Evolutionary conservation across 768 basidiomycete species (phyloP), one percentile per base, ranked within the genome.

Genomic region (Lepiota subincarnata): DNA sequence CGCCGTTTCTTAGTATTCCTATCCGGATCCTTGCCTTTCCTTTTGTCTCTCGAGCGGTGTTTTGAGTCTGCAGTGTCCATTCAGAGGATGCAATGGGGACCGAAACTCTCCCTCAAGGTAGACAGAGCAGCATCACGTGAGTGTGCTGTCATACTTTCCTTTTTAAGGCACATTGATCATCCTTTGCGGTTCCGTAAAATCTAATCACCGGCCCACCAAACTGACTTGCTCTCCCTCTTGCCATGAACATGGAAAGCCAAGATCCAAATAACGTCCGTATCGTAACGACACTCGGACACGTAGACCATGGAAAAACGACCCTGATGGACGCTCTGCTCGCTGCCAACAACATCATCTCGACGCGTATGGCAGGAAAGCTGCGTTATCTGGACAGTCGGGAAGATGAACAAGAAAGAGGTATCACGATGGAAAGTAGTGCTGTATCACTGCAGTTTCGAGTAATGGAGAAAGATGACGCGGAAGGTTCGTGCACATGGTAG

Each of bases 351-450:
- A 98, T 99, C 65, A 98, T 99, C 62, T 98, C 96, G 0, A 71
- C 86, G 8, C 75, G 90, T 50, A 89, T 98, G 86, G 96, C 94
- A 1, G 97, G 97, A 8, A 98, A 97, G 67, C 85, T 98, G 69
- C 78, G 97, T 50, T 99, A 96, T 67, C 75, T 98, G 49, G 97
- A 99, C 66, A 92, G 88, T 55, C 78, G 97, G 59, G 94, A 98
- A 66, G 97, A 98, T 62, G 97, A 99, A 64, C 95, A 98, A 62
- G 87, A 98, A 70, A 76, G 97, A 46, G 97, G 97, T 2, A 99
- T 99, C 56, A 98, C 97, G 0, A 98, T 99, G 97, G 95, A 99
- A 70, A 92, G 91, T 59, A 94, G 91, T 66, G 95, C 97, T 0
- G 88, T 98, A 5, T 93, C 90, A 3, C 73, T 98, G 50, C 81